A percentile compares a stretch with the other conserved stretches of the same genome.
Evolutionary conservation across 2,329 filamentous ascomycete genomes (phyloP).

Genomic region (Lithohypha guttulata): DNA sequence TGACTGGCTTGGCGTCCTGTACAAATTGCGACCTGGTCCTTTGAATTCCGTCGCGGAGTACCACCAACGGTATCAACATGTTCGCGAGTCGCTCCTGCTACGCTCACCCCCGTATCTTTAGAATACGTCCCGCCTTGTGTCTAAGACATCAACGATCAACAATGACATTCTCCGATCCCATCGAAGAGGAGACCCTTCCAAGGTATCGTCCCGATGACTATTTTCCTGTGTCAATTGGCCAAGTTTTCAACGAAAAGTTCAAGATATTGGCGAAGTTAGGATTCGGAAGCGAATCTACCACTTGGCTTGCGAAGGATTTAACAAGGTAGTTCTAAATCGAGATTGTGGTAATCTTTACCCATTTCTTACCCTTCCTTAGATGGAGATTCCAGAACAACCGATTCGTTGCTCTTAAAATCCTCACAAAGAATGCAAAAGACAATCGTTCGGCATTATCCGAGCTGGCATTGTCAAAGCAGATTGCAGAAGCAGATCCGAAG

Average conservation of each 20-base stretch:
- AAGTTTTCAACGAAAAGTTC: conserved; percentile 28
- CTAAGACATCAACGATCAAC: too few species aligned
- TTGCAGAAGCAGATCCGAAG: background rate
- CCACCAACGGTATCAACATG: background rate
- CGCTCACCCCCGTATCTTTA: background rate
- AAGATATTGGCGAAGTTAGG: conserved; percentile 33
- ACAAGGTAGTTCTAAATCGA: background rate
- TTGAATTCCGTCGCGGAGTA: too few species aligned
- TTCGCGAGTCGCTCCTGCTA: background rate
- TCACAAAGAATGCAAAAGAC: background rate
- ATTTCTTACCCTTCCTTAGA: background rate
- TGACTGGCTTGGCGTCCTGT: too few species aligned
- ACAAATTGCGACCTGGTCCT: too few species aligned
- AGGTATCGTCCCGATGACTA: conserved; percentile 28
- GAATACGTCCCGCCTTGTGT: too few species aligned
- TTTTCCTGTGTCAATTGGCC: conserved; percentile 30
- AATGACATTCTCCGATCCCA: conserved; percentile 8
- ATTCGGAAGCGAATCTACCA: conserved; percentile 33
- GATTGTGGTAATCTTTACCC: background rate
- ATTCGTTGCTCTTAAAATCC: conserved; percentile 5
- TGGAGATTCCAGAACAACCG: conserved; percentile 2
- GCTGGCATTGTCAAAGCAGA: background rate
- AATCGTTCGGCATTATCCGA: background rate
- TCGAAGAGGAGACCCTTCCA: conserved; percentile 33
- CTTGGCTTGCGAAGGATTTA: conserved; percentile 33